Evolutionary conservation across 164 flowering plant species (phyloP), one percentile per base, ranked within the genome.

Genomic region (Nymphaea colorata): DNA sequence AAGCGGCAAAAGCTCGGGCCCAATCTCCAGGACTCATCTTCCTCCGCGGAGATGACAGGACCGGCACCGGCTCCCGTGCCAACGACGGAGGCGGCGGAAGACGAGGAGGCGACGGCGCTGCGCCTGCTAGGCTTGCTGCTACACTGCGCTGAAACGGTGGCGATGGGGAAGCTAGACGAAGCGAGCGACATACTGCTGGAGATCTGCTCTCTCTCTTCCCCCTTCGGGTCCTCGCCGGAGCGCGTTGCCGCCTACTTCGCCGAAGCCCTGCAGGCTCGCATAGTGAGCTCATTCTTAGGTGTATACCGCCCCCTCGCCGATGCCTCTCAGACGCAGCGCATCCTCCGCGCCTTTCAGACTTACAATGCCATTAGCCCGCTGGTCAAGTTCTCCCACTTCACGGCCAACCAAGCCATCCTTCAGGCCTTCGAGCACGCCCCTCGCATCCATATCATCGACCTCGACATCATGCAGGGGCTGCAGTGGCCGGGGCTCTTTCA

Each of bases 401-500:
- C 98, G 6, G 86, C 96, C 18, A 92, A 92, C 64, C 96, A 92
- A 67, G 96, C 96, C 15, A 90, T 92, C 55, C 84, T 80, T 73
- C 86, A 86, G 70, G 90, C 90, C 0, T 59, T 87, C 61, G 85
- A 85, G 68, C 87, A 82, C 64, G 83, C 75, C 41, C 89, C 85
- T 61, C 79, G 84, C 8, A 82, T 90, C 73, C 98, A 92, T 76
- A 82, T 92, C 70, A 83, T 92, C 77, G 98, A 90, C 65, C 85
- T 92, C 55, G 98, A 92, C 70, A 82, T 92, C 61, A 92, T 90
- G 96, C 96, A 92, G 71, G 98, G 98, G 14, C 96, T 92, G 62
- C 98, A 92, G 71, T 92, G 98, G 98, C 98, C 98, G 2, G 98
- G 95, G 42, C 69, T 90, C 67, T 92, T 92, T 78, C 96, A 93